These are phyloP conservation scores for Dothiorella sarmentorum DNA, from an alignment of 2,329 filamentous ascomycete species.

Conservation along the genomic window DNA sequence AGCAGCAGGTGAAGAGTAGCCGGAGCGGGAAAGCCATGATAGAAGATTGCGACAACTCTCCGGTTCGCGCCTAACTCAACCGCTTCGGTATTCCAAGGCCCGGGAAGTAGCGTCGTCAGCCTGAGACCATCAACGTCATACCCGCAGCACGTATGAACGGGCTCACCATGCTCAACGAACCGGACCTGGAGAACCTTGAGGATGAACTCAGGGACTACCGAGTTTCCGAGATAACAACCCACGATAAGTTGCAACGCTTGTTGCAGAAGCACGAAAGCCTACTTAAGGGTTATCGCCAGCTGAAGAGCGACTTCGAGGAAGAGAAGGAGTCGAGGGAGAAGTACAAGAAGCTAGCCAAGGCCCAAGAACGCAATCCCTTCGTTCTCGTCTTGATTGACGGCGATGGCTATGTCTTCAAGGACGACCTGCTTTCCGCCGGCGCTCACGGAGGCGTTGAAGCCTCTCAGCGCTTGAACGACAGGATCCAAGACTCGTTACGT, in stretches of 20 bases:
- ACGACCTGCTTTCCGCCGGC: conserved; percentile 46
- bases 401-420: conserved; percentile 57
- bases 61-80: no score
- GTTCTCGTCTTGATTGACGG: conserved; percentile 61
- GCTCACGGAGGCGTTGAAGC: conserved; percentile 55
- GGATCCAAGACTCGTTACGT: conserved; percentile 46
- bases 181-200: neutral
- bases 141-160: no score
- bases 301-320: conserved; percentile 10
- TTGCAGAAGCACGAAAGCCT: neutral
- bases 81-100: no score
- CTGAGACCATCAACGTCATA: no score
- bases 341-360: conserved; percentile 14
- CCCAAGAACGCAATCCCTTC: conserved; percentile 53
- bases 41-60: no score
- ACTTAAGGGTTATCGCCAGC: neutral
- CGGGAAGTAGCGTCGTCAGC: no score
- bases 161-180: no score
- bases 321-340: conserved; percentile 12
- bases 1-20: no score
- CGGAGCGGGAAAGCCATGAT: no score
- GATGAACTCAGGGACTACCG: neutral
- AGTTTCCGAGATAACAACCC: neutral
- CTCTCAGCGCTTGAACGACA: conserved; percentile 52
- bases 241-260: neutral